These are phyloP conservation scores for Crucihimalaya himalaica DNA, from an alignment of 345 rosid species.

Conservation along the genomic window DNA sequence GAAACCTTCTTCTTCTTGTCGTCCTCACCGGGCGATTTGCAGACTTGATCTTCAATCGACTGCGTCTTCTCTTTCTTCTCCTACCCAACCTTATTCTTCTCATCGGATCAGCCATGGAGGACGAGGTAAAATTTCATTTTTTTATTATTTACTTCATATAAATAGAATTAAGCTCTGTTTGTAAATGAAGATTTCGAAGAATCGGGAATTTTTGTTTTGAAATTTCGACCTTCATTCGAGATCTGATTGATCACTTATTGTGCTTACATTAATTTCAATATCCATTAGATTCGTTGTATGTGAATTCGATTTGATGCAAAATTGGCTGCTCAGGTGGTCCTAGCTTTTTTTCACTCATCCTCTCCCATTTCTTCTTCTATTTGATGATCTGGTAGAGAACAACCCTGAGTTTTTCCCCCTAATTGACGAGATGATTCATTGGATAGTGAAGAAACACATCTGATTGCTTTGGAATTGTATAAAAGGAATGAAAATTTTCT, in stretches of 20 bases:
- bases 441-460: neutral
- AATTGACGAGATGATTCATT: neutral
- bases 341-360: neutral
- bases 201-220: neutral
- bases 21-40: slow-evolving; percentile 29
- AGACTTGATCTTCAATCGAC: slow-evolving; percentile 9
- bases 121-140: slow-evolving; percentile 21
- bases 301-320: slow-evolving; percentile 11
- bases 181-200: neutral
- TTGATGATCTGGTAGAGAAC: neutral
- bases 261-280: neutral
- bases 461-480: neutral
- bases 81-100: neutral
- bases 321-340: neutral
- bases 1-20: slow-evolving; percentile 22
- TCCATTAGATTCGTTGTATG: neutral
- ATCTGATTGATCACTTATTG: slow-evolving; percentile 23
- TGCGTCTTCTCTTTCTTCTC: slow-evolving; percentile 20
- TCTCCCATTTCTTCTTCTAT: slow-evolving; percentile 4
- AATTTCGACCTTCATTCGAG: slow-evolving; percentile 1
- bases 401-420: neutral
- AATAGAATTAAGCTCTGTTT: neutral
- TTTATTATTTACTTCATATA: neutral
- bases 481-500: neutral
- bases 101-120: slow-evolving; percentile 38